phyloP scores from a whole-genome alignment of 306 rosid genomes.

The Medicago ruthenica region DNA sequence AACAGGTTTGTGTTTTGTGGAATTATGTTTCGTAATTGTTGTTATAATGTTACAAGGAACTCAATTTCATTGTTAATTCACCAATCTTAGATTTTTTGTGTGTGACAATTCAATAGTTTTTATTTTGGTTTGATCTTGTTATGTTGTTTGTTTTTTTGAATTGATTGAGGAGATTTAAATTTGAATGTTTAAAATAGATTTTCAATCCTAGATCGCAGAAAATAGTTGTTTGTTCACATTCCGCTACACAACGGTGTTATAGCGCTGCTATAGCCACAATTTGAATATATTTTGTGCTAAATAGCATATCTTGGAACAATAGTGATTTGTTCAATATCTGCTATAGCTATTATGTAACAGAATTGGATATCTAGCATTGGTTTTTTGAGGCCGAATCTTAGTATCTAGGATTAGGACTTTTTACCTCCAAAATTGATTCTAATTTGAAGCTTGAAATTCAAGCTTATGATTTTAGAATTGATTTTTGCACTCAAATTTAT shows the following conservation, averaged over 20 bases:
- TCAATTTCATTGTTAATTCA: not conserved
- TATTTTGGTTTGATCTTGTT: not conserved
- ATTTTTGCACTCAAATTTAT: too few species aligned
- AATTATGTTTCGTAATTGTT: not conserved
- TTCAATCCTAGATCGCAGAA: not conserved
- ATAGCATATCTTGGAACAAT: too few species aligned
- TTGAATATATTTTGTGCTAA: too few species aligned
- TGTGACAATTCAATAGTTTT: too few species aligned
- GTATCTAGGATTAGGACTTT: not conserved
- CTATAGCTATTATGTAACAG: too few species aligned
- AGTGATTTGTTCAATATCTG: too few species aligned
- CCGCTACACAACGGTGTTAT: too few species aligned
- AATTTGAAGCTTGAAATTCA: too few species aligned
- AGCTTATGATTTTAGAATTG: too few species aligned
- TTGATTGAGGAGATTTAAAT: not conserved
- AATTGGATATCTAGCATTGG: too few species aligned
- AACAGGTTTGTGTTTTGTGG: constrained; percentile 61
- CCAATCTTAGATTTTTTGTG: not conserved
- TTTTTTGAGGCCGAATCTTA: not conserved
- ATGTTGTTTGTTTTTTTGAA: not conserved
- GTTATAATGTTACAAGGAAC: not conserved
- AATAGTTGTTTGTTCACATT: not conserved
- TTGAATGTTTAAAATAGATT: not conserved
- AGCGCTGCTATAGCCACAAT: too few species aligned
- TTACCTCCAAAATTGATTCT: not conserved